These are phyloP conservation scores for Ceratocystis eucalypticola DNA, from an alignment of 2,329 filamentous ascomycete genomes.

Conservation along the genomic window DNA sequence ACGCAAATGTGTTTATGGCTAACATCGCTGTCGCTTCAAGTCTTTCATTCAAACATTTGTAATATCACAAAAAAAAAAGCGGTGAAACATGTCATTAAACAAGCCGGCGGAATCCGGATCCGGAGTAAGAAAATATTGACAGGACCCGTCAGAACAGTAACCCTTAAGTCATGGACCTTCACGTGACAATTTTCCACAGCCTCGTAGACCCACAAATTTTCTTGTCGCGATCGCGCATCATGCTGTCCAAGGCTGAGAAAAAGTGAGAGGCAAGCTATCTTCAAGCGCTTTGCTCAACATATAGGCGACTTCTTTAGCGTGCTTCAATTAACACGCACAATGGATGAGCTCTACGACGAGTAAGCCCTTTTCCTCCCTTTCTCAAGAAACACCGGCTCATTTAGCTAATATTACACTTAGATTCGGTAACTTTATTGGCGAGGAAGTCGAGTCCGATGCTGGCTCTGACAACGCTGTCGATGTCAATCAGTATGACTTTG, in stretches of 20 bases:
- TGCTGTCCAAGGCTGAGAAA: conserved; percentile 17
- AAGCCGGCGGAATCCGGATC: not conserved
- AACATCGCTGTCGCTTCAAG: not conserved
- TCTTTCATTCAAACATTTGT: not conserved
- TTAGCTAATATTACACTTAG: conserved; percentile 31
- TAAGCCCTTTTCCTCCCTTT: conserved; percentile 30
- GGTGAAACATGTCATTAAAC: conserved; percentile 2
- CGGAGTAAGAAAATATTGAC: not conserved
- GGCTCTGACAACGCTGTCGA: conserved; percentile 67
- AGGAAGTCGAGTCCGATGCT: conserved; percentile 71
- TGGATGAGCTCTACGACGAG: conserved; percentile 98
- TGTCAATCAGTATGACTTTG: conserved; percentile 67
- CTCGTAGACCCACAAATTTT: conserved; percentile 19
- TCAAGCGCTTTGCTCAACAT: not conserved
- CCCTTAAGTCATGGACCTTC: not conserved
- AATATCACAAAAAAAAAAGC: not conserved
- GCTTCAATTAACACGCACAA: conserved; percentile 28
- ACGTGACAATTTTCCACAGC: conserved; percentile 15
- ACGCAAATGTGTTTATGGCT: no score
- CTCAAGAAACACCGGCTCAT: not conserved
- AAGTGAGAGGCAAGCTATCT: not conserved
- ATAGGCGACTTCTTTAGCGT: not conserved
- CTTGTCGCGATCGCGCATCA: conserved; percentile 19
- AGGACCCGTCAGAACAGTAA: not conserved
- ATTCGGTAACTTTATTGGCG: conserved; percentile 97